Conservation (phyloP, 805 yeast species). For the Barnettozyma siamensis region DNA sequence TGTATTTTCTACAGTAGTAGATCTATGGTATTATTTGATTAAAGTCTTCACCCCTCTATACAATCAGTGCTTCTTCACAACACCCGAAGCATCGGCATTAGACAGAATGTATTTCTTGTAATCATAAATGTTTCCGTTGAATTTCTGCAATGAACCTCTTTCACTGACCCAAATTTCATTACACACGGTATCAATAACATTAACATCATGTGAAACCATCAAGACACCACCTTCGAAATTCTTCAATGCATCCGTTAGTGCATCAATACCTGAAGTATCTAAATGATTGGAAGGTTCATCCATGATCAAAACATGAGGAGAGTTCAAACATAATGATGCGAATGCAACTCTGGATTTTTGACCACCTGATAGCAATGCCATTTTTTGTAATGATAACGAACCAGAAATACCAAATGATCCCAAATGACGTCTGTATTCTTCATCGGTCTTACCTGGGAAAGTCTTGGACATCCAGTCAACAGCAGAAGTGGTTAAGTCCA, state of each 20-base stretch:
- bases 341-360: slow-evolving; percentile 98
- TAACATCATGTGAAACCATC: slow-evolving; percentile 97
- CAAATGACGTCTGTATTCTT: slow-evolving; percentile 92
- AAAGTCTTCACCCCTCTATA: too few species aligned
- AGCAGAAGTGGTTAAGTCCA: slow-evolving; percentile 82
- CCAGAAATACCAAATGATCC: slow-evolving; percentile 98
- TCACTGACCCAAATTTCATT: slow-evolving; percentile 96
- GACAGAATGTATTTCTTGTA: slow-evolving; percentile 84
- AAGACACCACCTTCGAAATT: slow-evolving; percentile 92
- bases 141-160: slow-evolving; percentile 69
- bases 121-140: slow-evolving; percentile 77
- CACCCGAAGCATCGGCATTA: slow-evolving; percentile 79
- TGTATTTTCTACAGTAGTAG: too few species aligned
- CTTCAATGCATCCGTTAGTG: slow-evolving; percentile 81
- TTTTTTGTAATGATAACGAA: slow-evolving; percentile 83
- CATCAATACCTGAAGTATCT: slow-evolving; percentile 97
- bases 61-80: slow-evolving; percentile 65
- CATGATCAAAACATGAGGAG: slow-evolving; percentile 85
- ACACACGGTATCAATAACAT: slow-evolving; percentile 83
- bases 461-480: slow-evolving; percentile 90
- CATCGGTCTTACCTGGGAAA: slow-evolving; percentile 91
- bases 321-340: slow-evolving; percentile 85
- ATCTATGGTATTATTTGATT: too few species aligned
- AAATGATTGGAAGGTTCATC: slow-evolving; percentile 99
- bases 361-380: slow-evolving; percentile 91